Percentiles rank a stretch among this genome's conserved stretches.
Conservation (phyloP, 129 eudicot species). For the Tagetes patula region DNA sequence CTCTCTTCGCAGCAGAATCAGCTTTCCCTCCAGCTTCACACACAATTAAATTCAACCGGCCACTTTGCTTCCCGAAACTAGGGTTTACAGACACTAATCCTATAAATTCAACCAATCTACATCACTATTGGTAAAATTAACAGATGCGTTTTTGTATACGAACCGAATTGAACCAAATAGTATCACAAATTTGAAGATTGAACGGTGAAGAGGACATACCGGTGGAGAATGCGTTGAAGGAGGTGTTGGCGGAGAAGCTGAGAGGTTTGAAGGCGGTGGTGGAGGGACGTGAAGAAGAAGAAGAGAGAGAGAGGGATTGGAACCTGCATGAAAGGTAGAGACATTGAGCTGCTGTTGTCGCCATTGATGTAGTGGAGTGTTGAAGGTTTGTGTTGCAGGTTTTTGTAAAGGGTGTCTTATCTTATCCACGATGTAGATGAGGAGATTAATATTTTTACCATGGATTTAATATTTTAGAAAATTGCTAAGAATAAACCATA, state of each 20-base stretch:
- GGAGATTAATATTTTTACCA: background rate
- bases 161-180: background rate
- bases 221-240: constrained; percentile 51
- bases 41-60: constrained; percentile 50
- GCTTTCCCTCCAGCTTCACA: constrained; percentile 79
- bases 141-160: background rate
- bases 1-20: constrained; percentile 87
- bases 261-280: constrained; percentile 54
- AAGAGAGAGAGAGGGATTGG: constrained; percentile 48
- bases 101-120: constrained; percentile 22
- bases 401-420: constrained; percentile 23
- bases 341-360: constrained; percentile 44
- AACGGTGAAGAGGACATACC: constrained; percentile 39
- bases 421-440: constrained; percentile 28
- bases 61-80: constrained; percentile 29
- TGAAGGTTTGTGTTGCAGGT: constrained; percentile 9
- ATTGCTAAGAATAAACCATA: too few species aligned
- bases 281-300: constrained; percentile 40
- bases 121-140: background rate
- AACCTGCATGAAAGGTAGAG: constrained; percentile 48
- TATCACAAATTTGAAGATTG: background rate
- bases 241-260: constrained; percentile 54
- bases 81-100: constrained; percentile 54
- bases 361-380: background rate
- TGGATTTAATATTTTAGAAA: too few species aligned